Evolutionary conservation across 2,329 filamentous ascomycete genomes (phyloP).

Genomic region (Boeremia exigua): DNA sequence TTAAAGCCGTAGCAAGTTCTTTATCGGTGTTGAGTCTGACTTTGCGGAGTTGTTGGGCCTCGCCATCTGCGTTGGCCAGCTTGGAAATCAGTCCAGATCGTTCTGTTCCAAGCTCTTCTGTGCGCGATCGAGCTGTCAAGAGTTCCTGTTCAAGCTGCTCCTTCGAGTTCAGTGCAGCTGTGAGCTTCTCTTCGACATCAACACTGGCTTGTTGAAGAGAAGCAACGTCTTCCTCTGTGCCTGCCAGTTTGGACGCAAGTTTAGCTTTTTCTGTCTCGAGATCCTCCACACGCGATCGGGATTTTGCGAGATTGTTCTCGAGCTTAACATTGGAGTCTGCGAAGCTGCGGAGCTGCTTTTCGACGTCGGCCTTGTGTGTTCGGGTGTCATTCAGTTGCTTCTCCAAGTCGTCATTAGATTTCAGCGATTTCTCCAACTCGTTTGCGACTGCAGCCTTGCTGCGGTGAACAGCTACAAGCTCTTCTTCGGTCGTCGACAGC

Average conservation of each 20-base stretch:
- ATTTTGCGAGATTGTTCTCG: slow-evolving; percentile 24
- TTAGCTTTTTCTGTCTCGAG: slow-evolving; percentile 23
- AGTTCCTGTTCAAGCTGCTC: slow-evolving; percentile 11
- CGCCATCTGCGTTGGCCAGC: slow-evolving; percentile 26
- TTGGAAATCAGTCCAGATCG: slow-evolving; percentile 20
- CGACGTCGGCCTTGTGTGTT: slow-evolving; percentile 14
- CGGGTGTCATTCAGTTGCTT: slow-evolving; percentile 25
- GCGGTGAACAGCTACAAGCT: slow-evolving; percentile 24
- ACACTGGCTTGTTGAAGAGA: slow-evolving; percentile 20
- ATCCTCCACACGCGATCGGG: slow-evolving; percentile 20
- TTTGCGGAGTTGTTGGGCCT: slow-evolving; percentile 22
- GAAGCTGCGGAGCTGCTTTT: slow-evolving; percentile 16
- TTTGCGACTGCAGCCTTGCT: slow-evolving; percentile 22
- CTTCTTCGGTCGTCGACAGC: slow-evolving; percentile 24
- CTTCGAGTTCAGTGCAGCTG: neutral
- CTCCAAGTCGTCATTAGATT: slow-evolving; percentile 26
- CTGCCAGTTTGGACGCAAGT: slow-evolving; percentile 24
- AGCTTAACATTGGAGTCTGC: slow-evolving; percentile 21
- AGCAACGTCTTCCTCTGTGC: slow-evolving; percentile 18
- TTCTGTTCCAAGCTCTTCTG: slow-evolving; percentile 21
- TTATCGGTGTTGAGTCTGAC: slow-evolving; percentile 17
- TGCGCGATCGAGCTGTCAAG: slow-evolving; percentile 9
- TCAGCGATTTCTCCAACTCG: slow-evolving; percentile 21
- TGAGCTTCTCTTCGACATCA: slow-evolving; percentile 13
- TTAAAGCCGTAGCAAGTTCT: neutral